These are phyloP conservation scores for Colletotrichum incanum DNA, from an alignment of 2,329 filamentous ascomycete genomes.

Conservation along the genomic window DNA sequence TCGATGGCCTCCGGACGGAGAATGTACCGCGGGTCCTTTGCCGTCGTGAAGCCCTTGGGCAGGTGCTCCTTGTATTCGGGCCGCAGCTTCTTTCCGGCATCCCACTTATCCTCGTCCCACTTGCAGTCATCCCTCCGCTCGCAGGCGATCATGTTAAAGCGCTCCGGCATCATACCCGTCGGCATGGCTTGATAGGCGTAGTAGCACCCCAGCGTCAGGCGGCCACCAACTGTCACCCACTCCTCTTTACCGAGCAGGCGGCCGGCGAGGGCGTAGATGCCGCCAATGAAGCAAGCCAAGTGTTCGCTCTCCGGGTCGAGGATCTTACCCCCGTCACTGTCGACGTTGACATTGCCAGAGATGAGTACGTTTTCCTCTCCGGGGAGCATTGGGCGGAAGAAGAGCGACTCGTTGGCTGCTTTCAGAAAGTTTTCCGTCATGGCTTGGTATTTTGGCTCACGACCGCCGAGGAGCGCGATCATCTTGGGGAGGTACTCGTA, in stretches of 20 bases:
- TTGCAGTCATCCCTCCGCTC: constrained; percentile 58
- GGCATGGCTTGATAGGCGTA: constrained; percentile 65
- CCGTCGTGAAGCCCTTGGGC: constrained; percentile 75
- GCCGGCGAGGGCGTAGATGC: constrained; percentile 65
- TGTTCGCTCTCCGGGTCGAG: constrained; percentile 59
- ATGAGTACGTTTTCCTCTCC: constrained; percentile 71
- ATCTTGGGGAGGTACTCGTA: constrained; percentile 61
- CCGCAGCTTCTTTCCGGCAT: constrained; percentile 47
- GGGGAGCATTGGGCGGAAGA: constrained; percentile 72
- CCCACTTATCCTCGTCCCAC: constrained; percentile 54
- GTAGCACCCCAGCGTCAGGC: constrained; percentile 66
- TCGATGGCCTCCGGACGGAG: constrained; percentile 68
- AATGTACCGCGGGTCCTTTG: constrained; percentile 65
- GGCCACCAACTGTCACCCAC: constrained; percentile 60
- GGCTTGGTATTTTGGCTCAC: constrained; percentile 67
- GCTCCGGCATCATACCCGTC: constrained; percentile 69
- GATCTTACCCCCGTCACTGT: constrained; percentile 32
- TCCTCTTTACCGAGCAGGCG: constrained; percentile 58
- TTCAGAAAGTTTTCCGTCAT: constrained; percentile 72
- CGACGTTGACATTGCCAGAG: constrained; percentile 57
- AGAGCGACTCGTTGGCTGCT: constrained; percentile 68
- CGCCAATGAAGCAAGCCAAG: constrained; percentile 67
- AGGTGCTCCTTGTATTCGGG: constrained; percentile 48
- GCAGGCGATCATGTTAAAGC: constrained; percentile 61
- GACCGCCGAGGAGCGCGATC: constrained; percentile 72